phyloP scores from a whole-genome alignment of 2,329 filamentous ascomycete species.

The Dryadomyces quercus-mongolicae region DNA sequence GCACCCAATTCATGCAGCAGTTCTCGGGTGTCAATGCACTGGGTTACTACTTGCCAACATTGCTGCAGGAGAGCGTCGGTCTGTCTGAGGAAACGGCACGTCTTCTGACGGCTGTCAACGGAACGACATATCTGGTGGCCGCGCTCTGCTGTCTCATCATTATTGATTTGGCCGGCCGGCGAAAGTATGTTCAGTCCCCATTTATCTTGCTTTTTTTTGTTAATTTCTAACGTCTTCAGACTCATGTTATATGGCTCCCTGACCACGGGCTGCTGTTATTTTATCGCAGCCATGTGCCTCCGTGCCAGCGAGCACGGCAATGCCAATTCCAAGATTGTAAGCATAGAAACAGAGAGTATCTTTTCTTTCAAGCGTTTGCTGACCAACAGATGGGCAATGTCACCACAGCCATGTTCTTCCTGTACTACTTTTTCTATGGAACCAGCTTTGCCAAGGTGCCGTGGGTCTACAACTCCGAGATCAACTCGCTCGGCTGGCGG shows the following conservation, averaged over 20 bases:
- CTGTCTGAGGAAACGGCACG: constrained; percentile 37
- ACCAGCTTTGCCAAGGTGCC: constrained; percentile 25
- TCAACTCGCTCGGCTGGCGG: constrained; percentile 29
- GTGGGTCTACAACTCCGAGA: constrained; percentile 29
- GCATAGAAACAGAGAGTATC: background rate
- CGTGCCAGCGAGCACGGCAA: background rate
- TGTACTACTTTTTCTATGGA: constrained; percentile 30
- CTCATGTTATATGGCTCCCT: constrained; percentile 18
- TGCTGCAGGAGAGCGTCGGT: constrained; percentile 43
- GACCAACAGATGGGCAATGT: constrained; percentile 22
- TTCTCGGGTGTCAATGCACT: constrained; percentile 31
- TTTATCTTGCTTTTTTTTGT: too few relatives aligned
- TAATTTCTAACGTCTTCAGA: constrained; percentile 9
- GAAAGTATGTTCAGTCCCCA: constrained; percentile 16
- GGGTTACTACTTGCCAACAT: constrained; percentile 37
- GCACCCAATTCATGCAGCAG: constrained; percentile 34
- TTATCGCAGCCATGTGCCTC: constrained; percentile 21
- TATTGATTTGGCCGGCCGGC: constrained; percentile 26
- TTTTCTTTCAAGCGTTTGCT: constrained; percentile 4
- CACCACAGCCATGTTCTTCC: constrained; percentile 28
- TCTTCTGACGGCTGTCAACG: constrained; percentile 41
- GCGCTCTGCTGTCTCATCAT: constrained; percentile 25
- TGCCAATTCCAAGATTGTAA: background rate
- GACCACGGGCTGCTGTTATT: constrained; percentile 12
- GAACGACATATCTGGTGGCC: constrained; percentile 24